Evolutionary conservation across 257 asterid genomes (phyloP), one percentile per base, ranked within the genome.

Genomic region (Lithospermum erythrorhizon): DNA sequence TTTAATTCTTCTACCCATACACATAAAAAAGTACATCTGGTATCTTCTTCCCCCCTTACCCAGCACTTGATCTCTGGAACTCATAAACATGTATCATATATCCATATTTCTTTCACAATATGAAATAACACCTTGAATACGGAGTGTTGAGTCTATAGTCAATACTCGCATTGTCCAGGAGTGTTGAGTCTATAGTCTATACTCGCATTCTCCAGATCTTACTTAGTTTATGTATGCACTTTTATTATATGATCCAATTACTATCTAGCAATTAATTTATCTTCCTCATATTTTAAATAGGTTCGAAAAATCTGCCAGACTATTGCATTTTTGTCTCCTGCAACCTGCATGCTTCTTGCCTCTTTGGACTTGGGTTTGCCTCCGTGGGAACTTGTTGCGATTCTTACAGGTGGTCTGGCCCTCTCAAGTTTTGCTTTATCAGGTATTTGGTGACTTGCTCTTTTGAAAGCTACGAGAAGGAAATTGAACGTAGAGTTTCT

Each of bases 231-330:
- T 17, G 17, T 55, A 55, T 14, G 1, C 22, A 21, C 11, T 55
- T 15, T 29, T 21, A 6, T 24, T 11, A 4, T 17, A 6, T 55
- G n/a, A 55, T 17, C 32, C 59, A 2, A n/a, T 56, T 9, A 55
- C 9, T 9, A n/a, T 1, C 22, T 53, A 53, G 15, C 25, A 53
- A n/a, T 53, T 53, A 6, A 53, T 53, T 17, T 15, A 4, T 52
- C 9, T 52, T 17, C 19, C 56, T 65, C 29, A 55, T 65, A 25
- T 45, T 65, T 22, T 18, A 41, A 41, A 73, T 74, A 91, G 98
- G 98, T 91, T 41, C 71, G 98, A 60, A 91, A 91, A 77, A 78
- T 84, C 62, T 91, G 96, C 81, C 98, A 91, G 74, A 70, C 98
- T 37, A 87, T 91, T 68, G 81, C 95, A 21, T 91, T 91, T 78